These are phyloP conservation scores for Zasmidium angulare DNA, from an alignment of 2,329 filamentous ascomycete species.

Conservation along the genomic window DNA sequence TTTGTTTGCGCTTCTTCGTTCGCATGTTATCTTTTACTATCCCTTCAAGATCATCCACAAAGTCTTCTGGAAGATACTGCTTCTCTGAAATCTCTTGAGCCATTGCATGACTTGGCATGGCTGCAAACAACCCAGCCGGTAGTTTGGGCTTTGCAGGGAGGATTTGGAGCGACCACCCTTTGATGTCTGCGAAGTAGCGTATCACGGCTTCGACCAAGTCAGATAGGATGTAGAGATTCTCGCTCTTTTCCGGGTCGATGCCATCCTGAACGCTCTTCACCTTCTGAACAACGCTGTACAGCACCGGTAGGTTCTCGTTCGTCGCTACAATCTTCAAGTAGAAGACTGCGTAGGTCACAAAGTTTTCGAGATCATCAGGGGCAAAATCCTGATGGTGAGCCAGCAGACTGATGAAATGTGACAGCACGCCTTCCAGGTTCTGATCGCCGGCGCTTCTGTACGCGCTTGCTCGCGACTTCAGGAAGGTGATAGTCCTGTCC, in stretches of 20 bases:
- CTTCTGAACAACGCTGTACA: slow-evolving; percentile 88
- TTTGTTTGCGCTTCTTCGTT: slow-evolving; percentile 50
- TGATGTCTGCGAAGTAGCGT: slow-evolving; percentile 80
- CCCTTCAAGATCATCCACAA: slow-evolving; percentile 73
- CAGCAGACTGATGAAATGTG: slow-evolving; percentile 79
- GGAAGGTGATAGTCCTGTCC: slow-evolving; percentile 79
- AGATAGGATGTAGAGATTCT: slow-evolving; percentile 80
- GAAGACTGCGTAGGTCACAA: slow-evolving; percentile 85
- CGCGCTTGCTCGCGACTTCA: slow-evolving; percentile 73
- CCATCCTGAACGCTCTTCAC: slow-evolving; percentile 88
- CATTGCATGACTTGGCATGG: slow-evolving; percentile 71
- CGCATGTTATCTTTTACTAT: slow-evolving; percentile 70
- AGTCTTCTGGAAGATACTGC: slow-evolving; percentile 74
- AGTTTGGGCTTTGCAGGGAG: slow-evolving; percentile 79
- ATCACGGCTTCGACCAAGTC: slow-evolving; percentile 83
- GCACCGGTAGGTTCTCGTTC: slow-evolving; percentile 81
- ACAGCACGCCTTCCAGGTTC: slow-evolving; percentile 77
- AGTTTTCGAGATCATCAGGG: slow-evolving; percentile 70
- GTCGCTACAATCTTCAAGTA: slow-evolving; percentile 81
- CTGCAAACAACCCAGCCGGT: slow-evolving; percentile 71
- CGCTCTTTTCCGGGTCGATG: slow-evolving; percentile 65
- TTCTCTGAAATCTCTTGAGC: slow-evolving; percentile 85
- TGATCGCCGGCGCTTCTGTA: slow-evolving; percentile 57
- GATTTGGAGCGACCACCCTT: slow-evolving; percentile 81
- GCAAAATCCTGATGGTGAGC: slow-evolving; percentile 93